phyloP scores from a whole-genome alignment of 169 alveolate species.

The Eimeria praecox region DNA sequence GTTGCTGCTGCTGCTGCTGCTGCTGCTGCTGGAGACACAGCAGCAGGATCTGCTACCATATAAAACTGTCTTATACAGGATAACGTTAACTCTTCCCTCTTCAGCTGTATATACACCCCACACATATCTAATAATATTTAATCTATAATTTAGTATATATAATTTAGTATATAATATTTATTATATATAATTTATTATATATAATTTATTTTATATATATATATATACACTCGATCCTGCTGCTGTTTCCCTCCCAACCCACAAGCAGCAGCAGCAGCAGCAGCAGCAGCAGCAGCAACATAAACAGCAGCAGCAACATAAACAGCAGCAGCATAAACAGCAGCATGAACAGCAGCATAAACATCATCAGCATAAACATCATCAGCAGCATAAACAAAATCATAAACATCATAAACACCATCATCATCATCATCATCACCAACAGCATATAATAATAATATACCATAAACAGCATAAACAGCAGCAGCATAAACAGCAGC shows the following conservation, averaged over 20 bases:
- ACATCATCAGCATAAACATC: not conserved
- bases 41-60: constrained; percentile 83
- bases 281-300: constrained; percentile 28
- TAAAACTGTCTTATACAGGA: constrained; percentile 97
- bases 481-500: constrained; percentile 24
- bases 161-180: too few relatives aligned
- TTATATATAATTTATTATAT: too few relatives aligned
- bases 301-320: constrained; percentile 26
- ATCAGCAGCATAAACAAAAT: not conserved
- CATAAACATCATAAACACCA: not conserved
- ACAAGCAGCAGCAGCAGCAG: constrained; percentile 56
- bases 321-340: constrained; percentile 1
- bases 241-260: too few relatives aligned
- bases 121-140: too few relatives aligned
- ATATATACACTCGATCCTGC: too few relatives aligned
- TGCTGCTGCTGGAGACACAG: constrained; percentile 6
- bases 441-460: constrained; percentile 19
- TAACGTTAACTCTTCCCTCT: constrained; percentile 97
- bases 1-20: constrained; percentile 7
- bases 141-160: too few relatives aligned
- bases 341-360: constrained; percentile 38
- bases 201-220: too few relatives aligned
- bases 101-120: constrained; percentile 87
- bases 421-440: not conserved
- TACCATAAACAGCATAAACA: not conserved